A percentile compares a stretch with the other conserved stretches of the same genome.
Evolutionary conservation across 441 rosid species (phyloP).

Genomic region (Manihot esculenta): DNA sequence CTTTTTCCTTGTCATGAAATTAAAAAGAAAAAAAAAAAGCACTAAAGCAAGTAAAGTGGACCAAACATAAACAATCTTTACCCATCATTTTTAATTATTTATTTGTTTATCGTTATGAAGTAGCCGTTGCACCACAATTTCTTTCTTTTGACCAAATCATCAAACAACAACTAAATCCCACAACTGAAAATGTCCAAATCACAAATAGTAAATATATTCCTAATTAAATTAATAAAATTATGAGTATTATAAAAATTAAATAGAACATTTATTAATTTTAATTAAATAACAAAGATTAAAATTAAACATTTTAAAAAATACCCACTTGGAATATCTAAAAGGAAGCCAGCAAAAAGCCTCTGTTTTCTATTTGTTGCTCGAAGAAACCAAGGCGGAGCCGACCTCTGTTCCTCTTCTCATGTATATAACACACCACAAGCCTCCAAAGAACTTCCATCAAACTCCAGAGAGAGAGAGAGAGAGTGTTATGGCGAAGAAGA

Average conservation of each 20-base stretch:
- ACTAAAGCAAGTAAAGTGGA: no score
- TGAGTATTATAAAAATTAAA: no score
- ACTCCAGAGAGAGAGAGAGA: neutral
- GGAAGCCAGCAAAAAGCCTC: neutral
- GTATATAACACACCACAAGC: neutral
- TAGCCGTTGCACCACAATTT: constrained; percentile 17
- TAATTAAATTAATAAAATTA: no score
- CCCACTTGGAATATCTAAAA: no score
- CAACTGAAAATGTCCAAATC: neutral
- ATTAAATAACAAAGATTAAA: no score
- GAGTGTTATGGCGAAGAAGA: constrained; percentile 20
- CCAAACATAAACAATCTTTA: neutral
- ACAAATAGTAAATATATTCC: no score
- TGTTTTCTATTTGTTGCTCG: neutral
- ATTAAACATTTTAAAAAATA: no score
- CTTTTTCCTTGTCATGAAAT: no score
- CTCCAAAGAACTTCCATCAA: neutral
- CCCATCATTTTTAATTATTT: neutral
- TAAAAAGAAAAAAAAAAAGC: neutral
- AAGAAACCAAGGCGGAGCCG: constrained; percentile 7
- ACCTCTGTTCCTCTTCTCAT: neutral
- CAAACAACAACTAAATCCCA: no score
- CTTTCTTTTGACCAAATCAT: neutral
- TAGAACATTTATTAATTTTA: no score
- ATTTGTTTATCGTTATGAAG: neutral